Percentiles rank a stretch among this genome's conserved stretches.
Evolutionary conservation across 1,284 basidiomycete genomes (phyloP).

Genomic region (Anthracocystis panici-leucophaei): DNA sequence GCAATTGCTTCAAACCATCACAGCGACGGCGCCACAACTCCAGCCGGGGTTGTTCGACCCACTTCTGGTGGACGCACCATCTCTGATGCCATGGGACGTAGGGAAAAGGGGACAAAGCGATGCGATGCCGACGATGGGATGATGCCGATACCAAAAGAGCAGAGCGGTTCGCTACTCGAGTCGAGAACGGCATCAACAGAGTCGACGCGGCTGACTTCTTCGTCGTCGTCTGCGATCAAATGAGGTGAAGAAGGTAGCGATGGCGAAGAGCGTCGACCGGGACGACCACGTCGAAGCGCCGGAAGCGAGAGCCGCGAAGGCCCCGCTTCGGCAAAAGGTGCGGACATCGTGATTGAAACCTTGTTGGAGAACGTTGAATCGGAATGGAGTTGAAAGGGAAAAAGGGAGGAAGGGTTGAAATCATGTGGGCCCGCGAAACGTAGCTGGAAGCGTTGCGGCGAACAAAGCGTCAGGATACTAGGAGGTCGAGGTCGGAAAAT

Average conservation of each 20-base stretch:
- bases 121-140: conserved; percentile 10
- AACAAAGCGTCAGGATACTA: too few relatives aligned
- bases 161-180: conserved; percentile 13
- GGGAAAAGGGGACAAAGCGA: conserved; percentile 19
- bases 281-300: conserved; percentile 1
- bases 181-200: not conserved
- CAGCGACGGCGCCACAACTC: conserved; percentile 10
- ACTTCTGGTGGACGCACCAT: conserved; percentile 53
- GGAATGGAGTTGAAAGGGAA: not conserved
- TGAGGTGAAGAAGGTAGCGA: too few relatives aligned
- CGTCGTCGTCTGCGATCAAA: not conserved
- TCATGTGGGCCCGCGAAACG: not conserved
- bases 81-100: conserved; percentile 42
- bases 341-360: not conserved
- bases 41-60: not conserved
- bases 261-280: not conserved
- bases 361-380: conserved; percentile 3
- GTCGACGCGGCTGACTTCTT: not conserved
- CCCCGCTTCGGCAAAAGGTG: conserved; percentile 18
- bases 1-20: conserved; percentile 5
- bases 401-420: not conserved
- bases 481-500: not conserved
- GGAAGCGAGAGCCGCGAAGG: conserved; percentile 29
- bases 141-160: conserved; percentile 7
- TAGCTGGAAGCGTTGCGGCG: not conserved